Conservation (phyloP, 2,329 filamentous ascomycete species). For the Apiospora marii region DNA sequence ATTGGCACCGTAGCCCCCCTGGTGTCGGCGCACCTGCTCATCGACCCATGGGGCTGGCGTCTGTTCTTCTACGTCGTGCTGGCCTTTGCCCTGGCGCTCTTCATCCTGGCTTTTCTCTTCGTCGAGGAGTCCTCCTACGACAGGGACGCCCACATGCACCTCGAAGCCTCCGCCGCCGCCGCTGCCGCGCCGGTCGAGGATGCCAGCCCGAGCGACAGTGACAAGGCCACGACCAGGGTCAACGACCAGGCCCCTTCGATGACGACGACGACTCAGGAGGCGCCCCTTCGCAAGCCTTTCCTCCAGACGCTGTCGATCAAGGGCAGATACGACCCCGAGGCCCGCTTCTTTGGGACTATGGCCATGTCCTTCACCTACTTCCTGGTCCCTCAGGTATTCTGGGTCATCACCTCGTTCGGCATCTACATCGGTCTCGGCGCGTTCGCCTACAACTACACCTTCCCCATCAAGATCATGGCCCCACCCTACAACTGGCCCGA, state of each 20-base stretch:
- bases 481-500: constrained; percentile 52
- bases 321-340: constrained; percentile 47
- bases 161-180: constrained; percentile 21
- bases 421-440: constrained; percentile 55
- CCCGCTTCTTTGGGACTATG: constrained; percentile 50
- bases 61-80: constrained; percentile 69
- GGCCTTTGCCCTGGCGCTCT: constrained; percentile 56
- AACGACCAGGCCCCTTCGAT: constrained; percentile 30
- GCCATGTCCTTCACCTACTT: constrained; percentile 53
- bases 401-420: constrained; percentile 55
- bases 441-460: constrained; percentile 55
- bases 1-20: constrained; percentile 63
- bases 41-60: constrained; percentile 64
- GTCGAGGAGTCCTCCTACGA: constrained; percentile 60
- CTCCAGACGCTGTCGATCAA: constrained; percentile 48
- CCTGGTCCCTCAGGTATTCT: constrained; percentile 53
- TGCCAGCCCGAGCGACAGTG: constrained; percentile 28
- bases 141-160: constrained; percentile 33
- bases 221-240: constrained; percentile 35
- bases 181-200: constrained; percentile 30
- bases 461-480: constrained; percentile 51
- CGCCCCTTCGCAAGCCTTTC: constrained; percentile 48
- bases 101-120: constrained; percentile 58
- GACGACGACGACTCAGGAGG: background rate
- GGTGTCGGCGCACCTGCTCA: constrained; percentile 68